Conservation (phyloP, 2,329 filamentous ascomycete genomes). For the Myriangium duriaei region DNA sequence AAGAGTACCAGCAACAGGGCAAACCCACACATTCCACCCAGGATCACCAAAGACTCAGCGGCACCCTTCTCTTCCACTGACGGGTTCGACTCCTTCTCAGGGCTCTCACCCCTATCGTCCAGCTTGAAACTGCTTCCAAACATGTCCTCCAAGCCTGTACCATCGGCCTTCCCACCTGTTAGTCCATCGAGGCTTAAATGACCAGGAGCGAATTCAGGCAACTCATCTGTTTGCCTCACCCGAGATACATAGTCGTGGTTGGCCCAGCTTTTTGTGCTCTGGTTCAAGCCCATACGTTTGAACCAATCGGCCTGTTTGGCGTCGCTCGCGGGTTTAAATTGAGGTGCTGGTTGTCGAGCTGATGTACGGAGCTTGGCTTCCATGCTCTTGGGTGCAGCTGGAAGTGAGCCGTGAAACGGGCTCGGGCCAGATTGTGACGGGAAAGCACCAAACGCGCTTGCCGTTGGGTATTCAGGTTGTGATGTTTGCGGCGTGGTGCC, state of each 20-base stretch:
- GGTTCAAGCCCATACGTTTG: conserved; percentile 11
- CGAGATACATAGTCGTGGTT: conserved; percentile 10
- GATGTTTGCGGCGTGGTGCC: neutral
- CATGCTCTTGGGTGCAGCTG: conserved; percentile 54
- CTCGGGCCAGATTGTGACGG: conserved; percentile 26
- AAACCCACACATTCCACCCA: neutral
- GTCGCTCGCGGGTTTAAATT: conserved; percentile 12
- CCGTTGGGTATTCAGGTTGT: conserved; percentile 10
- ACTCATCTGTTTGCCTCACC: conserved; percentile 8
- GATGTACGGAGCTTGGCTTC: conserved; percentile 52
- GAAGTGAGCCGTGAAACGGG: conserved; percentile 59
- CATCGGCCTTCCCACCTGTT: conserved; percentile 1
- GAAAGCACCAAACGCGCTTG: conserved; percentile 40
- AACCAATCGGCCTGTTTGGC: conserved; percentile 13
- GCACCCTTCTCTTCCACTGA: neutral
- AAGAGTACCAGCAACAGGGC: neutral
- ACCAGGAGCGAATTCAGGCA: conserved; percentile 7
- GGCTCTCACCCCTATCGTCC: conserved; percentile 8
- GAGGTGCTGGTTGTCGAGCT: conserved; percentile 7
- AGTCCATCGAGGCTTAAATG: conserved; percentile 10
- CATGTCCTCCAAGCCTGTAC: conserved; percentile 13
- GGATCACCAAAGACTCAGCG: neutral
- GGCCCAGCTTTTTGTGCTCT: conserved; percentile 6
- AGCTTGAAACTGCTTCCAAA: conserved; percentile 12
- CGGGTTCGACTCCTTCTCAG: conserved; percentile 2